These are phyloP conservation scores for Solanum raphanifolium DNA, from an alignment of 257 asterid species.

Conservation along the genomic window DNA sequence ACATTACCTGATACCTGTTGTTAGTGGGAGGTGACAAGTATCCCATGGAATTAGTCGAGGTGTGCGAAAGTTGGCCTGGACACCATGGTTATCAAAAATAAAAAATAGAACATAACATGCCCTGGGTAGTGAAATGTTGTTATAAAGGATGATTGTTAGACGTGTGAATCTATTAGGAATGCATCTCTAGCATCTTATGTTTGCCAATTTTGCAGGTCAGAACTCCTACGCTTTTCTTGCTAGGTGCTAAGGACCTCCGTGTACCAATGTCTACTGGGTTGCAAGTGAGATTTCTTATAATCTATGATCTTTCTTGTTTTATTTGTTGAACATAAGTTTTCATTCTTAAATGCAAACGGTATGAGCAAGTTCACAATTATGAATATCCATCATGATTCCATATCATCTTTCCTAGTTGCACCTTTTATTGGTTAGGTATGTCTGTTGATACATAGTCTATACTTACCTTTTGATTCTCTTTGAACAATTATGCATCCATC, in stretches of 20 bases:
- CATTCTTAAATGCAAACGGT: background rate
- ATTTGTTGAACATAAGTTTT: background rate
- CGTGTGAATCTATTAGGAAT: background rate
- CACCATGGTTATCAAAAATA: background rate
- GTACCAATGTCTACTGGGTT: slow-evolving; percentile 79
- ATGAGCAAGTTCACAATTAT: background rate
- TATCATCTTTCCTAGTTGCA: background rate
- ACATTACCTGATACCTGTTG: background rate
- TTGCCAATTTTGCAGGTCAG: slow-evolving; percentile 48
- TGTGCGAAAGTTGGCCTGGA: background rate
- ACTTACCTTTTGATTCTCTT: background rate
- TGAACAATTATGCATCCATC: background rate
- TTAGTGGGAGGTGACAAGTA: background rate
- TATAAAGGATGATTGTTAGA: background rate
- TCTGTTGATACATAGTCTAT: background rate
- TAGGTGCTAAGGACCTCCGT: slow-evolving; percentile 90
- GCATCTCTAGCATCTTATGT: background rate
- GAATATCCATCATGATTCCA: background rate
- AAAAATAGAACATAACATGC: background rate
- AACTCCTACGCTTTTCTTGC: slow-evolving; percentile 73
- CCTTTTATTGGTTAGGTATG: background rate
- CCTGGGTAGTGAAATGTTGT: background rate
- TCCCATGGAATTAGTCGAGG: background rate
- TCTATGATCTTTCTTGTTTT: background rate
- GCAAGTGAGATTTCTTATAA: slow-evolving; percentile 43